These are phyloP conservation scores for Agaricus sinodeliciosus DNA, from an alignment of 768 basidiomycete species.

Conservation along the genomic window DNA sequence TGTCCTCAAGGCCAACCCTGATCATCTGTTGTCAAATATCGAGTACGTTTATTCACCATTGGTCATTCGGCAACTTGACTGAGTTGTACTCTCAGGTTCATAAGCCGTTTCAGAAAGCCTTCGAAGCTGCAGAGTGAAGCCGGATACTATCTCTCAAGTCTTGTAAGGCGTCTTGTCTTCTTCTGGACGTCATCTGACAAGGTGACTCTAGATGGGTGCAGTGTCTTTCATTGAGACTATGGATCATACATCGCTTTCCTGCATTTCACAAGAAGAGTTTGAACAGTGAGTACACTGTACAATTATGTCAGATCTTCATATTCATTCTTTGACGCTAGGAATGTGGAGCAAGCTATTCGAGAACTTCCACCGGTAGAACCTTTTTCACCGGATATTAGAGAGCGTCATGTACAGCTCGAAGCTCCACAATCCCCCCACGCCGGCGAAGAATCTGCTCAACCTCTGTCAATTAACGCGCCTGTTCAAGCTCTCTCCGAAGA, in stretches of 20 bases:
- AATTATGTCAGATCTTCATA: neutral
- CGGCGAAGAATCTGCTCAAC: conserved; percentile 88
- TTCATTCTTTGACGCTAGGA: conserved; percentile 22
- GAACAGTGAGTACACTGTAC: conserved; percentile 46
- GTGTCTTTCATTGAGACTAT: conserved; percentile 98
- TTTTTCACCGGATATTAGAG: conserved; percentile 27
- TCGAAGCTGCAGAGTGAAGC: conserved; percentile 89
- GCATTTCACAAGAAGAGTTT: conserved; percentile 90
- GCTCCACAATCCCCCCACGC: conserved; percentile 41
- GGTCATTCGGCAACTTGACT: neutral
- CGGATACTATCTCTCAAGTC: conserved; percentile 93
- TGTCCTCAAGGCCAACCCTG: conserved; percentile 90
- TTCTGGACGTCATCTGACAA: neutral
- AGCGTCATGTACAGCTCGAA: conserved; percentile 16
- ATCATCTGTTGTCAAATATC: conserved; percentile 89
- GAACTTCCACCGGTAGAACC: conserved; percentile 39
- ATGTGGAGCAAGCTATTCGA: conserved; percentile 48
- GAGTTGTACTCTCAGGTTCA: conserved; percentile 54
- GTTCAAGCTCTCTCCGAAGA: conserved; percentile 55
- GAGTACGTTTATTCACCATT: conserved; percentile 50
- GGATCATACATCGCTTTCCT: conserved; percentile 93
- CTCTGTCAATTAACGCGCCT: conserved; percentile 58
- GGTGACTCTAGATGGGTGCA: conserved; percentile 71
- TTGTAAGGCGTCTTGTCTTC: conserved; percentile 42
- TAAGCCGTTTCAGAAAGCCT: conserved; percentile 90